Base-by-base conservation (phyloP, 768 basidiomycete species). In the Lactarius hengduanensis region DNA sequence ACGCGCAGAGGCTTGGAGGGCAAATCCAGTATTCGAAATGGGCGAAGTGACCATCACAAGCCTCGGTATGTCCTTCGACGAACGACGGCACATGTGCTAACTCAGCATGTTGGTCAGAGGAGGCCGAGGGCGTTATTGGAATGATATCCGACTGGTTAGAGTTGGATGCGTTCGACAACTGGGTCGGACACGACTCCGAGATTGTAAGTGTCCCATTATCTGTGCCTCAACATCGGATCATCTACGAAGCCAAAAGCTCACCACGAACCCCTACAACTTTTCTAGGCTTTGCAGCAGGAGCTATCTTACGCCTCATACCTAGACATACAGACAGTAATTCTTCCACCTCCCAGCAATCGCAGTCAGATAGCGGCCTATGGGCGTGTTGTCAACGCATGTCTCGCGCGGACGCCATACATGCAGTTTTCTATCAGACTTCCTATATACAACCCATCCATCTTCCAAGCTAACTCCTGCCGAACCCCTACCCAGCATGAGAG, bases 81-180 rank as follows among this genome's bases (percentile, higher is more conserved):
- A 71, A 72, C 55, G 28, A 55, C 28, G 10, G 22, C 53, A n/a
- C 47, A 32, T 64, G 47, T 36, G 32, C 34, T 38, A 56, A 50
- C 16, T 11, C 36, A 36, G 9, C 38, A 32, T 57, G 41, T 32
- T 4, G 34, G 34, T 57, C 71, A 93, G 92, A 92, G 75, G 91
- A 94, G 72, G 84, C 87, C 11, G 87, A 90, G 66, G 82, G 82
- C 32, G 78, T 91, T 43, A 86, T 92, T 16, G 89, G 82, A 5
- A 84, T 97, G 75, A 82, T 91, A 9, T 94, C 95, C 2, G 92
- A 96, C 63, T 99, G 97, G 97, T 82, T 99, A 3, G 94, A 97
- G 75, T 81, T 99, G 45, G 97, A 99, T 77, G 89, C 93, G 9
- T 79, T 85, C 0, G 95, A 98, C 76, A 93, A 94, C 72, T 94